Base-by-base conservation (phyloP, 2,329 filamentous ascomycete species). In the Alternaria metachromatica region DNA sequence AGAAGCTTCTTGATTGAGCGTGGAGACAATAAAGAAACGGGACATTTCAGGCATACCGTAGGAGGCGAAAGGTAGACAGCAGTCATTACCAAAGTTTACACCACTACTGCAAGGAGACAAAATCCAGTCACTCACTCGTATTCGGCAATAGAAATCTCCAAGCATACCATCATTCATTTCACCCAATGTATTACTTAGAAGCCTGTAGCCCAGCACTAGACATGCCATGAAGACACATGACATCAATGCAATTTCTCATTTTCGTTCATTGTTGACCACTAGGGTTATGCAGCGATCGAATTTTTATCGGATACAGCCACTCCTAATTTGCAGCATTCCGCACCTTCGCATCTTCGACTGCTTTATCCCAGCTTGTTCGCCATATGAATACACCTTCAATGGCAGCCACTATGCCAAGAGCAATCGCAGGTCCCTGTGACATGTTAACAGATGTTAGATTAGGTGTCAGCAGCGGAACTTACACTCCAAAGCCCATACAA, bases 401-500 rank as follows among this genome's bases (percentile, higher is more conserved):
- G 6, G 79, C 71, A 2, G 84, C 82, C 2, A 90, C 88, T 33
- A 91, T 79, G 6, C 84, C 80, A 13, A 97, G 82, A 1, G 92
- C 94, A 67, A 96, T 79, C 1, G 82, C 82, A 1, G 83, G 83
- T 5, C 83, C 83, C 77, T 80, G 28, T 1, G 33, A 7, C n/a
- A 25, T 18, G 30, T 74, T 62, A 74, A 62, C 21, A 23, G n/a
- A 11, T 26, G 6, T 25, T 13, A 9, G 23, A 28, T 4, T 5
- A 10, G 18, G 13, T 15, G 4, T 37, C 10, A 48, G 2, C 9
- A 49, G 33, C 6, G 21, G 18, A 9, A 76, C 77, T 76, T 70
- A 79, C 78, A 60, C 58, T 83, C 95, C 95, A 98, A 18, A 98
- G 83, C 0, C 95, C 95, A 60, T 88, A 85, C 41, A 98, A 82